phyloP scores from a whole-genome alignment of 139 green algal species.

The Tetradesmus obliquus region DNA sequence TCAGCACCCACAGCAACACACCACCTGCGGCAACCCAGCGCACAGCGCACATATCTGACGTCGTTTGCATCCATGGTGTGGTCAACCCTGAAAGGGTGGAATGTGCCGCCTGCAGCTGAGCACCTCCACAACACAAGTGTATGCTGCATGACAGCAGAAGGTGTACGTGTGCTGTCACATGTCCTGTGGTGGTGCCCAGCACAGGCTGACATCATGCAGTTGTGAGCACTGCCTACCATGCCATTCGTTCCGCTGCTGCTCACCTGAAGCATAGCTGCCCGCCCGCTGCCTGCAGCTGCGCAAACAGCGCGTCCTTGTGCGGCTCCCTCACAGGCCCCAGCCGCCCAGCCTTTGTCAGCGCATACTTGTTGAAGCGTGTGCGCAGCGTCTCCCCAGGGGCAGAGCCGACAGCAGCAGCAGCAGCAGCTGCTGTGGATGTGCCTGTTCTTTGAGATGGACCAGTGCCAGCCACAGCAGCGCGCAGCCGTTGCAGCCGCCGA shows the following conservation, averaged over 20 bases:
- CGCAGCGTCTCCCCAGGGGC: constrained; percentile 6
- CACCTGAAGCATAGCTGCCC: constrained; percentile 30
- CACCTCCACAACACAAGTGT: too few relatives aligned
- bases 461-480: background rate
- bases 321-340: constrained; percentile 30
- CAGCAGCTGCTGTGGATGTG: background rate
- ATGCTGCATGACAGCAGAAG: too few relatives aligned
- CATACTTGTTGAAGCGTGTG: constrained; percentile 40
- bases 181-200: too few relatives aligned
- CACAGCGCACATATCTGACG: background rate
- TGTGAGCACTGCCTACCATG: too few relatives aligned
- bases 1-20: background rate
- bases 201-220: too few relatives aligned
- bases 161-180: too few relatives aligned
- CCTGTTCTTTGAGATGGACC: background rate
- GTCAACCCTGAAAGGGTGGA: too few relatives aligned
- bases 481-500: background rate
- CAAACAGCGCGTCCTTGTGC: constrained; percentile 32
- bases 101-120: too few relatives aligned
- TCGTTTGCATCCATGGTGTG: too few relatives aligned
- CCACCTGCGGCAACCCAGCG: constrained; percentile 24
- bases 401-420: background rate
- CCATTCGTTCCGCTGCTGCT: too few relatives aligned
- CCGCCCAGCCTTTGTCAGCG: constrained; percentile 8
- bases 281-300: constrained; percentile 29